phyloP scores from a whole-genome alignment of 352 stramenopile species.

The Globisporangium abappressorium region DNA sequence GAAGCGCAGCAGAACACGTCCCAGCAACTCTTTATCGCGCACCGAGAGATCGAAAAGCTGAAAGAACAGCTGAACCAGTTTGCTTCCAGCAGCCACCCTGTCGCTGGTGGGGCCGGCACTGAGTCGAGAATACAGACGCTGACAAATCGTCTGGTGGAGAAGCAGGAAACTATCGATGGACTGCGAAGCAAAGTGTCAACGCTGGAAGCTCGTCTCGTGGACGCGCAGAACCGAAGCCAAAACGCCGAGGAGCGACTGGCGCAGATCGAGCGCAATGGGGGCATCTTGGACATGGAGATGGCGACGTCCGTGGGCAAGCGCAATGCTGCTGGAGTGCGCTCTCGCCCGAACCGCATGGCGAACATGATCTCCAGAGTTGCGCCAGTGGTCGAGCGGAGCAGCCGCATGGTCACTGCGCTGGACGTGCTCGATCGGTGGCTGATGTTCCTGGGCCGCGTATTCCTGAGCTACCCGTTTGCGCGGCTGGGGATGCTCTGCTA shows the following conservation, averaged over 20 bases:
- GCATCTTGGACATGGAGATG: constrained; percentile 68
- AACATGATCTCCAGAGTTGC: constrained; percentile 60
- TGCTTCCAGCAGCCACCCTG: constrained; percentile 7
- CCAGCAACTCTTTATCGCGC: constrained; percentile 34
- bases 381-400: constrained; percentile 68
- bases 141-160: constrained; percentile 78
- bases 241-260: constrained; percentile 56
- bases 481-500: constrained; percentile 75
- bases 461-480: constrained; percentile 70
- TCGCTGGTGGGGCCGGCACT: constrained; percentile 27
- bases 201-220: constrained; percentile 65
- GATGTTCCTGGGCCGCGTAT: constrained; percentile 75
- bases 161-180: constrained; percentile 75
- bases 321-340: constrained; percentile 24
- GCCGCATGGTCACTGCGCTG: constrained; percentile 55
- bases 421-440: constrained; percentile 73
- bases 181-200: constrained; percentile 65
- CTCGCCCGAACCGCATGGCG: constrained; percentile 62
- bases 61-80: constrained; percentile 42
- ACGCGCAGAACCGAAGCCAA: constrained; percentile 41
- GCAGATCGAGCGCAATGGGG: constrained; percentile 63
- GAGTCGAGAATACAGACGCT: constrained; percentile 74
- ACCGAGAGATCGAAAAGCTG: constrained; percentile 42
- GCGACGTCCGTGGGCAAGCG: constrained; percentile 41
- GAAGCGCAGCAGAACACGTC: constrained; percentile 32